Evolutionary conservation across 2,329 filamentous ascomycete genomes (phyloP).

Genomic region (Aspergillus quadrilineatus): DNA sequence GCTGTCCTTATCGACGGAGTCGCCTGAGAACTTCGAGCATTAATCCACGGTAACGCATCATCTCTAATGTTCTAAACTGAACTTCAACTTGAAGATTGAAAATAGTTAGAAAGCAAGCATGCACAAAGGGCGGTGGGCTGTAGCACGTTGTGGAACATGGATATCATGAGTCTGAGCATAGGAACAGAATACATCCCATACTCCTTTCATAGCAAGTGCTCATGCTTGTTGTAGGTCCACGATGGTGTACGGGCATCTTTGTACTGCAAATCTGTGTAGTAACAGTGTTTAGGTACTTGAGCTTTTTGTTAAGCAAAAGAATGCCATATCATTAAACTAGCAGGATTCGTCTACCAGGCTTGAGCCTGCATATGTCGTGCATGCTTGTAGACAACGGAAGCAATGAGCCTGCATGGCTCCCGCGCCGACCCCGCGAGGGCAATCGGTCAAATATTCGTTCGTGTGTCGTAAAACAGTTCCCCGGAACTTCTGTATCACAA

Average conservation of each 20-base stretch:
- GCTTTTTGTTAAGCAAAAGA: neutral
- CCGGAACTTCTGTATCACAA: neutral
- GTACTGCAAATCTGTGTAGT: neutral
- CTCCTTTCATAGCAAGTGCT: neutral
- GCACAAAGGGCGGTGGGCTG: neutral
- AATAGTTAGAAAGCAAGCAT: neutral
- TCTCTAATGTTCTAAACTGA: too few relatives aligned
- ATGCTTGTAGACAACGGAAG: neutral
- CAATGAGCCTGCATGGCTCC: conserved; percentile 2
- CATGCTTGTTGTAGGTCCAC: neutral
- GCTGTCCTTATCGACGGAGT: neutral
- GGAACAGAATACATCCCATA: neutral
- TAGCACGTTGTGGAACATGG: neutral
- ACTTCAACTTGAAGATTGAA: too few relatives aligned
- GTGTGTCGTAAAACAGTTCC: neutral
- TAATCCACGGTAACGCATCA: neutral
- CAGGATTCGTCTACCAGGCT: neutral
- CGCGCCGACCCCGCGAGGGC: neutral
- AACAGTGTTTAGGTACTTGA: neutral
- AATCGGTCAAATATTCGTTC: conserved; percentile 2
- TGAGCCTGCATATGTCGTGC: neutral
- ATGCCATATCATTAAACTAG: neutral
- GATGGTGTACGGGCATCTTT: neutral
- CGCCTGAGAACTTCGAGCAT: neutral
- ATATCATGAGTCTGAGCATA: neutral